Percentiles rank a stretch among this genome's conserved stretches.
Evolutionary conservation across 1,284 basidiomycete species (phyloP).

Genomic region (Puccinia horiana): DNA sequence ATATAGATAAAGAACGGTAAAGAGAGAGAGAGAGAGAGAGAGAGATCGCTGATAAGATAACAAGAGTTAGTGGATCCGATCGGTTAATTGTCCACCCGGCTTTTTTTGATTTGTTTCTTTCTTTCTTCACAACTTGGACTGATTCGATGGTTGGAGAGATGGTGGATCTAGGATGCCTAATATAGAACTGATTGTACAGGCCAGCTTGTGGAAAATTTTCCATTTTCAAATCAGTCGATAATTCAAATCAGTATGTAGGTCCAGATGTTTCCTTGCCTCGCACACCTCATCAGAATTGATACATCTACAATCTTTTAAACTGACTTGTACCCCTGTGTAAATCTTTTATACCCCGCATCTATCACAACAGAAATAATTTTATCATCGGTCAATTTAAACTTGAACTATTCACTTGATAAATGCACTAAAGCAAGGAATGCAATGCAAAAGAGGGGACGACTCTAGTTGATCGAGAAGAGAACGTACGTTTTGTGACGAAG

Average conservation of each 20-base stretch:
- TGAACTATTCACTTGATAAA: background rate
- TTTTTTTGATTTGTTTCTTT: too few relatives aligned
- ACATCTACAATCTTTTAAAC: constrained; percentile 23
- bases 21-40: background rate
- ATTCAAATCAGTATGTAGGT: constrained; percentile 1
- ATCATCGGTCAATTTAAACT: background rate
- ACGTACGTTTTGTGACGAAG: constrained; percentile 64
- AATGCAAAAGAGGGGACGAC: too few relatives aligned
- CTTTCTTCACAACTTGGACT: background rate
- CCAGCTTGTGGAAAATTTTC: constrained; percentile 1
- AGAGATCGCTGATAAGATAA: background rate
- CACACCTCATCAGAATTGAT: constrained; percentile 10
- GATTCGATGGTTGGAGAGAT: background rate
- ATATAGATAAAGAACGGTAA: background rate
- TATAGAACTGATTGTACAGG: constrained; percentile 14
- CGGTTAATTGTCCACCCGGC: background rate
- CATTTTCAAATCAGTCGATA: too few relatives aligned
- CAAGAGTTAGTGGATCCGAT: background rate
- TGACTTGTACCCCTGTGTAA: constrained; percentile 47
- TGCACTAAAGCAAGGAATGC: background rate
- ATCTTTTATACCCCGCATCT: constrained; percentile 44
- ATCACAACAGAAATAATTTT: background rate
- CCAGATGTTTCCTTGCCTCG: background rate
- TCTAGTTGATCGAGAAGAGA: background rate
- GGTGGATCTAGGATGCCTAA: background rate